Evolutionary conservation across 768 basidiomycete species (phyloP), one percentile per base, ranked within the genome.

Genomic region (Boletus rubescentipes): DNA sequence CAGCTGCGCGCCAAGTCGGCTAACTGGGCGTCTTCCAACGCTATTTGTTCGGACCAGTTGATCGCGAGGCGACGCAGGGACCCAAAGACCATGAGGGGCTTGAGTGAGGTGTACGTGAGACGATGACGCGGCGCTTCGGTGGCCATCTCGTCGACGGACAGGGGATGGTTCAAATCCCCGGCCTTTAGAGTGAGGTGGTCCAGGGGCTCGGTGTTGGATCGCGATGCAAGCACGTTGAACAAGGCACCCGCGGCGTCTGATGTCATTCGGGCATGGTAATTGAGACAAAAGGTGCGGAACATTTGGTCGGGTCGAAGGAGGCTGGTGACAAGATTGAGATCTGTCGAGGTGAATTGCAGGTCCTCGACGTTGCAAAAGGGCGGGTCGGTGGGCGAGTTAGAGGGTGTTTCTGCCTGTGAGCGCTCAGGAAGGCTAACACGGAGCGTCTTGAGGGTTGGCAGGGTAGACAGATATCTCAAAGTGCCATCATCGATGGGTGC

Each of bases 1-100:
- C 48, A 57, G 38, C 38, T 46, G 23, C 30, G 30, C 39, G 48
- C 62, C 44, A 64, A 18, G 8, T 18, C 39, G 0, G 16, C 43
- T 18, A 60, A 14, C 21, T 57, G 51, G 9, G 43, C 29, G 5
- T 58, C 55, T 3, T 58, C 45, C 43, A 63, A 37, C 7, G 51
- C 54, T 9, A 61, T 14, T 18, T 56, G 61, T 10, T 60, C 52
- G 32, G 46, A 44, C 58, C 58, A 60, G 11, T 37, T 31, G 35
- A 62, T 48, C 14, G 3, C 8, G 15, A 63, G 46, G 14, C 5
- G 15, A 30, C 46, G 47, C 20, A 63, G 55, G 11, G 36, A 54
- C 4, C 37, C 3, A 3, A 52, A 23, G 26, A 10, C 34, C 42
- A 18, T 31, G 29, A 63, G 53, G 9, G 55, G 55, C 21, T 43